A percentile compares a stretch with the other conserved stretches of the same genome.
Evolutionary conservation across 176 grass and related monocot genomes (phyloP).

Genomic region (Oryza australiensis): DNA sequence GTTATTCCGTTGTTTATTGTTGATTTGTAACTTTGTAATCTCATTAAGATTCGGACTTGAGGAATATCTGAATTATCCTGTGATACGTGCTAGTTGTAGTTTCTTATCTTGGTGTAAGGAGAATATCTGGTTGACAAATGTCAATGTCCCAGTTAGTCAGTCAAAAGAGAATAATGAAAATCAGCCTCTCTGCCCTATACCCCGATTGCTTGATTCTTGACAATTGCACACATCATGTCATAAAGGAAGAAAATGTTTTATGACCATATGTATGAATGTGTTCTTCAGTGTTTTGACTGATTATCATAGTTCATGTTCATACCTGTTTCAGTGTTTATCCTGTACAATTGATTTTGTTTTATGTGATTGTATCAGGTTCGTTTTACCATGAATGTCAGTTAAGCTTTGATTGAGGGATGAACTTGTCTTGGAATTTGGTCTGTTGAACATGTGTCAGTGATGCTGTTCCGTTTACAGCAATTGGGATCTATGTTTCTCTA

Average conservation of each 20-base stretch:
- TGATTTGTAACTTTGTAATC: conserved; percentile 34
- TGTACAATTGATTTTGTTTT: neutral
- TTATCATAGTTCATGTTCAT: neutral
- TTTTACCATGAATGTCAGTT: neutral
- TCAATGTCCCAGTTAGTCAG: conserved; percentile 11
- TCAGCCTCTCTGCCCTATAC: conserved; percentile 3
- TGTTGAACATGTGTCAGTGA: neutral
- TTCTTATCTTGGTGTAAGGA: conserved; percentile 33
- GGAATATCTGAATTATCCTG: conserved; percentile 20
- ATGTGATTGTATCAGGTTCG: neutral
- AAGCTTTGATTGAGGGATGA: neutral
- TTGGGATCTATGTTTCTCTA: neutral
- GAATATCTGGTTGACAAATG: conserved; percentile 31
- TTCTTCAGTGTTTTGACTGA: neutral
- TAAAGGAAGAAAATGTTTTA: neutral
- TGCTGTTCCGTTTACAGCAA: neutral
- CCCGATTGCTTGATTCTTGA: neutral
- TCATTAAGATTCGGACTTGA: conserved; percentile 28
- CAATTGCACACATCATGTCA: neutral
- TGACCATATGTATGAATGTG: neutral
- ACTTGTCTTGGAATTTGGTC: neutral
- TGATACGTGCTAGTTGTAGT: conserved; percentile 43
- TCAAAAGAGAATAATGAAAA: conserved; percentile 25
- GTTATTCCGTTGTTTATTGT: conserved; percentile 34
- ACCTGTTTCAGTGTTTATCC: neutral